These are phyloP conservation scores for Aspergillus versicolor DNA, from an alignment of 2,329 filamentous ascomycete species.

Conservation along the genomic window DNA sequence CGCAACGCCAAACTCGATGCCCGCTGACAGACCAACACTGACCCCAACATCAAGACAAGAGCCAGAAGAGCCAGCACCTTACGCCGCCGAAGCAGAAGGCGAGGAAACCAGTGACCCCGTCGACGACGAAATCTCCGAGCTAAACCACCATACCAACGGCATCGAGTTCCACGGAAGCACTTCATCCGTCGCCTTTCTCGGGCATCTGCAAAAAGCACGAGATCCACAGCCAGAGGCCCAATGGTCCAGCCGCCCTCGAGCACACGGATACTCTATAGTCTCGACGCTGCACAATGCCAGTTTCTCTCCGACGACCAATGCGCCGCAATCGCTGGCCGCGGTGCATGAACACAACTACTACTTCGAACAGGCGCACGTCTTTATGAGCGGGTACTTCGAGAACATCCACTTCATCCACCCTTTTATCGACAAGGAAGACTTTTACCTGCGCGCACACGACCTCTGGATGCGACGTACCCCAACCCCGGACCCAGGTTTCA, in stretches of 20 bases:
- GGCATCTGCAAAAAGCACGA: conserved; percentile 37
- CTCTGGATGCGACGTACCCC: conserved; percentile 41
- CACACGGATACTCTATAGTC: conserved; percentile 40
- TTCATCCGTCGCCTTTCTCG: conserved; percentile 48
- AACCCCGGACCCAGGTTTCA: conserved; percentile 42
- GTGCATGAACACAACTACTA: conserved; percentile 38
- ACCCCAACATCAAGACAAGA: conserved; percentile 12
- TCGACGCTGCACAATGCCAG: conserved; percentile 49
- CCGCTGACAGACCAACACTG: conserved; percentile 10
- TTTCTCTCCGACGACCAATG: conserved; percentile 35
- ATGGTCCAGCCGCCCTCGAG: background rate
- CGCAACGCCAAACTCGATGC: conserved; percentile 27
- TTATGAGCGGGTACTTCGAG: conserved; percentile 50
- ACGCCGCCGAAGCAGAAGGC: conserved; percentile 12
- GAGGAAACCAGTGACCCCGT: conserved; percentile 26
- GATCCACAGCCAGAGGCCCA: background rate
- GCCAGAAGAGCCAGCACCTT: background rate
- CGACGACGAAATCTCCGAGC: conserved; percentile 43
- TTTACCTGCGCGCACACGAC: conserved; percentile 44
- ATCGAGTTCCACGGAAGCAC: conserved; percentile 52
- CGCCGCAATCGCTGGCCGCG: conserved; percentile 17
- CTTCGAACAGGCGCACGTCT: conserved; percentile 46
- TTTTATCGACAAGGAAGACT: conserved; percentile 48
- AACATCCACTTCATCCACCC: conserved; percentile 52
- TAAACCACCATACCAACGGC: conserved; percentile 47